Conservation (phyloP, 345 rosid genomes). For the Eucalyptus curtisii region DNA sequence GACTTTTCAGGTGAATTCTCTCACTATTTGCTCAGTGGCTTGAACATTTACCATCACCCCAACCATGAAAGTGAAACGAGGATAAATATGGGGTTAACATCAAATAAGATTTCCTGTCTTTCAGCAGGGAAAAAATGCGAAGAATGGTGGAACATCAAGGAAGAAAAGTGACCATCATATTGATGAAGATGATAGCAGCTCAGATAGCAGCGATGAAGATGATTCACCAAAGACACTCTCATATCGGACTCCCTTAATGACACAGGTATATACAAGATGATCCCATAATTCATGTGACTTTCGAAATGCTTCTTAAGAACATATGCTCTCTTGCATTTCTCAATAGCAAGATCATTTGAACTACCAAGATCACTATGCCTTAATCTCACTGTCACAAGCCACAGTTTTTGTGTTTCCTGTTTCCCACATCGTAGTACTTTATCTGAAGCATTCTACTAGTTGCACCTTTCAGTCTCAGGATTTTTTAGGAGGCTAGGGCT, state of each 20-base stretch:
- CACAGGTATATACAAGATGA: slow-evolving; percentile 35
- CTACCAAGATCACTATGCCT: neutral
- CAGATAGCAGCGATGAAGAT: slow-evolving; percentile 70
- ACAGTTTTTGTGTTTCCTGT: neutral
- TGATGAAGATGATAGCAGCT: slow-evolving; percentile 51
- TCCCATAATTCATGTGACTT: neutral
- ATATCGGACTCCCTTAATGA: slow-evolving; percentile 73
- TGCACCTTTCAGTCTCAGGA: neutral
- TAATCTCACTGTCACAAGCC: neutral
- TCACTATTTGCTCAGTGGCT: neutral
- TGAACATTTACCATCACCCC: neutral
- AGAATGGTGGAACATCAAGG: slow-evolving; percentile 38
- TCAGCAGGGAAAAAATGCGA: slow-evolving; percentile 43
- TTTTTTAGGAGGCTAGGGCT: neutral
- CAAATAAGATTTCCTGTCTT: neutral
- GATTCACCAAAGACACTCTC: slow-evolving; percentile 55
- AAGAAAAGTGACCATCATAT: slow-evolving; percentile 22
- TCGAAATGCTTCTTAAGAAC: neutral
- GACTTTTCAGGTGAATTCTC: slow-evolving; percentile 55
- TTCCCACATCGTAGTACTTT: neutral
- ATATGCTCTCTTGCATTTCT: neutral
- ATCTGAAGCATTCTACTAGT: neutral
- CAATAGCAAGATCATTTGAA: neutral
- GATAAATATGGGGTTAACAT: neutral
- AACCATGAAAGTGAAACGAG: neutral